These are phyloP conservation scores for Ilex asprella DNA, from an alignment of 257 asterid genomes.

Conservation along the genomic window DNA sequence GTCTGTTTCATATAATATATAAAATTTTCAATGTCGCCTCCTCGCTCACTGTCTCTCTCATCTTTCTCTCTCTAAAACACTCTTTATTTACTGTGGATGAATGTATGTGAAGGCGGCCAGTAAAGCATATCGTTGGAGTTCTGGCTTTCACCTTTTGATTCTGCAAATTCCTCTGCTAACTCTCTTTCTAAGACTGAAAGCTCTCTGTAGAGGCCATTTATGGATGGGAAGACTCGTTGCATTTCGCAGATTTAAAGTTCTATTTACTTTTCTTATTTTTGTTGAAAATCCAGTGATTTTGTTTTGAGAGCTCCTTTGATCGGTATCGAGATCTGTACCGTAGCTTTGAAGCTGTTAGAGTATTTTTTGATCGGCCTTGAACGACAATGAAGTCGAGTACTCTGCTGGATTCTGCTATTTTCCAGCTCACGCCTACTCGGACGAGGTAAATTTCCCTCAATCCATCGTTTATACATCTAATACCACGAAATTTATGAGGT, in stretches of 20 bases:
- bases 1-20: too few relatives aligned
- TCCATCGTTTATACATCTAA: too few relatives aligned
- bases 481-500: too few relatives aligned
- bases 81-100: not conserved
- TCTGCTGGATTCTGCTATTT: slow-evolving; percentile 71
- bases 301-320: too few relatives aligned
- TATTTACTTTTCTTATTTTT: not conserved
- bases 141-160: not conserved
- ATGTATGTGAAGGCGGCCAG: slow-evolving; percentile 8
- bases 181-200: not conserved
- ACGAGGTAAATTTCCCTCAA: slow-evolving; percentile 42
- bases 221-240: slow-evolving; percentile 2
- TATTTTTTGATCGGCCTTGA: slow-evolving; percentile 10
- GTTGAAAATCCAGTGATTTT: too few relatives aligned
- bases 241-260: not conserved
- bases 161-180: not conserved
- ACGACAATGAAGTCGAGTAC: slow-evolving; percentile 57
- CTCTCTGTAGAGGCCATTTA: not conserved
- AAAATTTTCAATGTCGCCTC: not conserved
- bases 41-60: slow-evolving; percentile 1
- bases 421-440: slow-evolving; percentile 95
- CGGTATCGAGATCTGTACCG: slow-evolving; percentile 40
- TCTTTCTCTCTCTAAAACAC: not conserved
- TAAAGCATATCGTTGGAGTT: slow-evolving; percentile 2
- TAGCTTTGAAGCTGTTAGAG: slow-evolving; percentile 17